Percentiles rank a stretch among this genome's conserved stretches.
Evolutionary conservation across 306 rosid species (phyloP).

Genomic region (Fragaria iinumae): DNA sequence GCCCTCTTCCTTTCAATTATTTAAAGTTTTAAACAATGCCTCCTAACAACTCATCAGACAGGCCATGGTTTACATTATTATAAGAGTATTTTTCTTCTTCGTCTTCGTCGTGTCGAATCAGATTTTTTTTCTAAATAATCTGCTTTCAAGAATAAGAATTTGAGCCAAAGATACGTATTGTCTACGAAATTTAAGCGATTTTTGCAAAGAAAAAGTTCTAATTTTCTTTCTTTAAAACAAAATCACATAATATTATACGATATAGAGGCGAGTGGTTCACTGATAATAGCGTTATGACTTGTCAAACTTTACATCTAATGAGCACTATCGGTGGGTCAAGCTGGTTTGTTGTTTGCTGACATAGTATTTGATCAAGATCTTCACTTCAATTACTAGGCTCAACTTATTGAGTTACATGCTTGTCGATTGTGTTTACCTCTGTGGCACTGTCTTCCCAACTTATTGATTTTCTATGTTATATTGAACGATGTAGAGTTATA

Average conservation of each 20-base stretch:
- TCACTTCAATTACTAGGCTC: neutral
- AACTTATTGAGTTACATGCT: neutral
- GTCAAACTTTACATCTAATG: neutral
- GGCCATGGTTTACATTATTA: neutral
- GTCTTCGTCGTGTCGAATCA: neutral
- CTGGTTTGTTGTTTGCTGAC: neutral
- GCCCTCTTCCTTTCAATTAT: slow-evolving; percentile 6
- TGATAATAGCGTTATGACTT: neutral
- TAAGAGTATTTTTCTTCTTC: neutral
- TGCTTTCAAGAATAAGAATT: neutral
- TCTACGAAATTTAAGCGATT: neutral
- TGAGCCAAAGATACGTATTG: neutral
- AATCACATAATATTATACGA: neutral
- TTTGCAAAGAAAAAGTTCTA: neutral
- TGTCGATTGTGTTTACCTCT: neutral
- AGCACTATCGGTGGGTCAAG: neutral
- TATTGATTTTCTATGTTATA: no score
- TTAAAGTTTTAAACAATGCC: slow-evolving; percentile 11
- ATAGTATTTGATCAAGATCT: neutral
- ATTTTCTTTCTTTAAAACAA: neutral
- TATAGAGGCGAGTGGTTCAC: neutral
- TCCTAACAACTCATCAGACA: slow-evolving; percentile 17
- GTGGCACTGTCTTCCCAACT: no score
- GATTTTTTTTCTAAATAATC: neutral
- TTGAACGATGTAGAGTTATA: no score